Percentiles rank a stretch among this genome's conserved stretches.
Conservation (phyloP, 176 grass and related monocot species). For the Oryza rufipogon region DNA sequence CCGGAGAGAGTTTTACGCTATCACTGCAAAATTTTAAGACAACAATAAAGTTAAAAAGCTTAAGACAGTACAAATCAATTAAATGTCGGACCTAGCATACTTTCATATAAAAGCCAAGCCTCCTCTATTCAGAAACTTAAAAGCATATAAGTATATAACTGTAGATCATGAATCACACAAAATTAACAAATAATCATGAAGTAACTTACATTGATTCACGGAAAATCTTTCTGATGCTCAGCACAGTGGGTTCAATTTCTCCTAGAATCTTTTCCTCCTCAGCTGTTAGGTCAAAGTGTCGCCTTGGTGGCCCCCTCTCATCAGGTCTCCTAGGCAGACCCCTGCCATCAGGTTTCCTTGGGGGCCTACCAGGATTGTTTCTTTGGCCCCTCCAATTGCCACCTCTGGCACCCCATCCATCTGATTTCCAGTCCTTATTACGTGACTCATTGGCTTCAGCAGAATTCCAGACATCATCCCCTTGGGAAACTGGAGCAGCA, state of each 20-base stretch:
- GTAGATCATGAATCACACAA: slow-evolving; percentile 3
- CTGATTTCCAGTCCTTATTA: slow-evolving; percentile 66
- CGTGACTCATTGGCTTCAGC: slow-evolving; percentile 35
- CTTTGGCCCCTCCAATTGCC: slow-evolving; percentile 55
- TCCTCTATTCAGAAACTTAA: slow-evolving; percentile 11
- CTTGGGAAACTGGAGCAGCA: slow-evolving; percentile 30
- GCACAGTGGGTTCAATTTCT: slow-evolving; percentile 67
- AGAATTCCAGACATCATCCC: slow-evolving; percentile 36
- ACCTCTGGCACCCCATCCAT: slow-evolving; percentile 68
- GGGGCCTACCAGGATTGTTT: slow-evolving; percentile 50
- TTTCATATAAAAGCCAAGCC: slow-evolving; percentile 18
- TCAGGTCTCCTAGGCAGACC: slow-evolving; percentile 39
- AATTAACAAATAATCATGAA: slow-evolving; percentile 35
- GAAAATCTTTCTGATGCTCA: slow-evolving; percentile 67
- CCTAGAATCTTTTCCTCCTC: slow-evolving; percentile 77
- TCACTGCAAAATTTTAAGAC: slow-evolving; percentile 57
- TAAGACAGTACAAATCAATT: slow-evolving; percentile 4
- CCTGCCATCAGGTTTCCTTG: slow-evolving; percentile 51
- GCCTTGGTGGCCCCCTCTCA: slow-evolving; percentile 54
- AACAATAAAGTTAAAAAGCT: slow-evolving; percentile 31
- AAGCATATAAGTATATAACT: background rate
- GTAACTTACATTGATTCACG: slow-evolving; percentile 68
- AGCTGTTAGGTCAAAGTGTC: slow-evolving; percentile 57
- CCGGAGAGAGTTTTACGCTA: slow-evolving; percentile 53
- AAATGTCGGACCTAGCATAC: slow-evolving; percentile 10